These are phyloP conservation scores for Pelargonium cotyledonis DNA, from an alignment of 441 rosid species.

Conservation along the genomic window DNA sequence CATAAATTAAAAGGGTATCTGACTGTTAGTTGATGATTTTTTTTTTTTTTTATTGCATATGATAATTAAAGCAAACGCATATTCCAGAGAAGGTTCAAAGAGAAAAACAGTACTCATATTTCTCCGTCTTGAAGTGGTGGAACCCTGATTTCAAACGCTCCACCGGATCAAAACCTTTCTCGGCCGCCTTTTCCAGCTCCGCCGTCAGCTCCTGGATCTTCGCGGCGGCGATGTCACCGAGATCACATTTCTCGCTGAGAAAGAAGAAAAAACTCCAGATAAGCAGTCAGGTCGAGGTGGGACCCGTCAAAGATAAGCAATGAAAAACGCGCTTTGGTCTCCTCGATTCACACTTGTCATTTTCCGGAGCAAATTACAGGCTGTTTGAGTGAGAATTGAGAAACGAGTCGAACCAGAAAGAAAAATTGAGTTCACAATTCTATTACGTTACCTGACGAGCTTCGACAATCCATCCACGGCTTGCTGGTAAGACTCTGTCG, in stretches of 20 bases:
- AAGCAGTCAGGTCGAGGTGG: too few species aligned
- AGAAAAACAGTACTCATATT: constrained; percentile 59
- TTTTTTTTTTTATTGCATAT: background rate
- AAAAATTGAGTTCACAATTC: too few species aligned
- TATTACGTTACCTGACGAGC: background rate
- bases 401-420: too few species aligned
- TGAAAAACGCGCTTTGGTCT: too few species aligned
- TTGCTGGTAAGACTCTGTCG: background rate
- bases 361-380: too few species aligned
- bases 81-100: constrained; percentile 23
- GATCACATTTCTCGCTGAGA: background rate
- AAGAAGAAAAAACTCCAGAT: too few species aligned
- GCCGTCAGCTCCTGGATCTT: background rate
- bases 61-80: constrained; percentile 5
- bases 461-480: constrained; percentile 1
- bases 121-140: constrained; percentile 76
- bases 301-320: too few species aligned
- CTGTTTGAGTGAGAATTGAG: too few species aligned
- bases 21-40: background rate
- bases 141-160: constrained; percentile 66
- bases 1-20: too few species aligned
- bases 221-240: background rate
- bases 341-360: too few species aligned
- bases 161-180: background rate
- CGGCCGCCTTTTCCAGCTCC: constrained; percentile 1